Conservation (phyloP, 257 asterid species). For the Nemophila menziesii region DNA sequence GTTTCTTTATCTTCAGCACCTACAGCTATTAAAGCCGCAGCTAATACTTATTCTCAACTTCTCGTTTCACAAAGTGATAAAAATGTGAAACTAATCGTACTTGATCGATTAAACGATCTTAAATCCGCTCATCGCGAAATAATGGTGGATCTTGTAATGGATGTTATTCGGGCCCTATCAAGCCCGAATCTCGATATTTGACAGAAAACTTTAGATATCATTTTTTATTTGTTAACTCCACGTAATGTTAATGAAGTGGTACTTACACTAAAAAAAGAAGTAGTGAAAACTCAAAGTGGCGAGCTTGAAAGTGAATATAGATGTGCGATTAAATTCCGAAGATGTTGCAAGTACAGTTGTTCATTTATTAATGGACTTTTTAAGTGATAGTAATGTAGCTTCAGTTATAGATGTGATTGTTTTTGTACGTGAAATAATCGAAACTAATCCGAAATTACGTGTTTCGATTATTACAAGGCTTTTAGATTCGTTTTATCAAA, state of each 20-base stretch:
- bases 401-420: constrained; percentile 81
- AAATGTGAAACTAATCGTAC: constrained; percentile 79
- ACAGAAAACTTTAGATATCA: constrained; percentile 85
- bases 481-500: constrained; percentile 87
- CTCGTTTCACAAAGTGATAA: constrained; percentile 89
- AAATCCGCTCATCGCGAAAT: constrained; percentile 67
- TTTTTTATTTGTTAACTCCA: constrained; percentile 78
- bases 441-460: constrained; percentile 79
- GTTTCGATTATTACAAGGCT: constrained; percentile 76
- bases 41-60: constrained; percentile 85
- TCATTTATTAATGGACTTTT: constrained; percentile 89
- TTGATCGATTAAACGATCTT: constrained; percentile 77
- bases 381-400: constrained; percentile 88
- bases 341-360: constrained; percentile 97
- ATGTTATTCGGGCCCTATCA: constrained; percentile 79
- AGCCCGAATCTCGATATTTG: constrained; percentile 86
- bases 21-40: constrained; percentile 86
- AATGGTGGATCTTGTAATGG: constrained; percentile 89
- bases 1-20: constrained; percentile 94
- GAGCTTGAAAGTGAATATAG: constrained; percentile 92
- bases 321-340: constrained; percentile 88
- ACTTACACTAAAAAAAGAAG: constrained; percentile 86
- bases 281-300: constrained; percentile 82
- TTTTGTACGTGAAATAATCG: constrained; percentile 86
- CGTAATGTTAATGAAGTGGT: constrained; percentile 84